These are phyloP conservation scores for Dichotomocladium elegans DNA, from an alignment of 371 early-diverging fungal genomes.

Conservation along the genomic window DNA sequence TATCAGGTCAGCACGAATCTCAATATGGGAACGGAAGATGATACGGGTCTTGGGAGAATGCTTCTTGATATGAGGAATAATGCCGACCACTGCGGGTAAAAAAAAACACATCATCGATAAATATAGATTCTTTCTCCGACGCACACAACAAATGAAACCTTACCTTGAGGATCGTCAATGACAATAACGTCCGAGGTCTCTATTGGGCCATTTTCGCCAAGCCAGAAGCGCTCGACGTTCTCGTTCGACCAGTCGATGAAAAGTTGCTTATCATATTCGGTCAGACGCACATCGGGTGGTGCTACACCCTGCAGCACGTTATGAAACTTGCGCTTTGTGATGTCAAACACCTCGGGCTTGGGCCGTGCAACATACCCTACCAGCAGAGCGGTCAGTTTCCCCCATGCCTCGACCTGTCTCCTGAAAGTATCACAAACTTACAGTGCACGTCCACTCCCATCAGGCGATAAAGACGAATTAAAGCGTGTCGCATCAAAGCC, in stretches of 20 bases:
- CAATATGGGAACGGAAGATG: conserved; percentile 86
- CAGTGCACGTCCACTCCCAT: conserved; percentile 65
- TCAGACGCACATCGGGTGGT: conserved; percentile 48
- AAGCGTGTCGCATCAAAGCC: conserved; percentile 88
- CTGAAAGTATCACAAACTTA: conserved; percentile 36
- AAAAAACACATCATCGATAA: conserved; percentile 19
- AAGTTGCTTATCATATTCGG: conserved; percentile 62
- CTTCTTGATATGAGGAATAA: conserved; percentile 71
- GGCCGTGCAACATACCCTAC: conserved; percentile 71
- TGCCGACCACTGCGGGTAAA: conserved; percentile 57
- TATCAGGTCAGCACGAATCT: conserved; percentile 73
- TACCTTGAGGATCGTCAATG: conserved; percentile 86
- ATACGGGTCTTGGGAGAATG: conserved; percentile 67
- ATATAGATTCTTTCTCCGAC: not conserved
- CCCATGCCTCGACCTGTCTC: not conserved
- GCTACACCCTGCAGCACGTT: conserved; percentile 88
- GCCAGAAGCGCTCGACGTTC: conserved; percentile 78
- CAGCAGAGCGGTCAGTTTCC: not conserved
- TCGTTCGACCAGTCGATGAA: conserved; percentile 73
- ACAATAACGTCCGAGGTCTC: conserved; percentile 70
- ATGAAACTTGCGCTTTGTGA: conserved; percentile 85
- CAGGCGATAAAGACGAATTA: conserved; percentile 65
- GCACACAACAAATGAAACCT: not conserved
- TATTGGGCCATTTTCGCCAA: conserved; percentile 62
- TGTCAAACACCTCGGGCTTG: conserved; percentile 76